Percentiles rank a stretch among this genome's conserved stretches.
Evolutionary conservation across 495 filamentous ascomycete genomes (phyloP).

Genomic region (Penicillium manginii): DNA sequence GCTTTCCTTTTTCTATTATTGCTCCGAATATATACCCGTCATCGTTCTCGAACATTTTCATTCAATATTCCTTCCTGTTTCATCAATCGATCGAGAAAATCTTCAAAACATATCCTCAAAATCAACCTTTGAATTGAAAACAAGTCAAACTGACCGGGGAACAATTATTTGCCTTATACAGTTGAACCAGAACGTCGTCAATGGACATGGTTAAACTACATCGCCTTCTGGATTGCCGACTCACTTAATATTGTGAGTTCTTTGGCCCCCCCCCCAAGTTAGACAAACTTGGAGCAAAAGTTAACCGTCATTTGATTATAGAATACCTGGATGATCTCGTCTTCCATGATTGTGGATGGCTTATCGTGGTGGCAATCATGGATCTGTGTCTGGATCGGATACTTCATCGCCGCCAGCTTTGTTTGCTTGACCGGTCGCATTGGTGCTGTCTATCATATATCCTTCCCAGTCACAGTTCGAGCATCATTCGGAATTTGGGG

Average conservation of each 20-base stretch:
- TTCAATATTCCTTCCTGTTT: background rate
- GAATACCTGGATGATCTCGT: slow-evolving; percentile 98
- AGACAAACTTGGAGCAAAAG: background rate
- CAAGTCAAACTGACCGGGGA: slow-evolving; percentile 22
- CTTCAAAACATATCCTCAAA: no score
- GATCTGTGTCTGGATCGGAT: slow-evolving; percentile 87
- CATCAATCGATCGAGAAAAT: no score
- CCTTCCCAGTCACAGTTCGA: slow-evolving; percentile 78
- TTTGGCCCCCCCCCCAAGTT: background rate
- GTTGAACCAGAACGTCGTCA: slow-evolving; percentile 82
- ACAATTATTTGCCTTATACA: slow-evolving; percentile 22
- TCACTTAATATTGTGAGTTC: slow-evolving; percentile 82
- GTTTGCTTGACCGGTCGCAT: slow-evolving; percentile 81
- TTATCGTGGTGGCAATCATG: slow-evolving; percentile 96
- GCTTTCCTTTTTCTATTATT: background rate
- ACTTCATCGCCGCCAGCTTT: slow-evolving; percentile 74
- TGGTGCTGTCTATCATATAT: slow-evolving; percentile 87
- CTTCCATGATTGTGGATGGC: slow-evolving; percentile 75
- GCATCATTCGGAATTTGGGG: slow-evolving; percentile 88
- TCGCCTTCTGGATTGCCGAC: slow-evolving; percentile 92
- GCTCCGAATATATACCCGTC: background rate
- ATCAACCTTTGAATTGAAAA: background rate
- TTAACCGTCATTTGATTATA: slow-evolving; percentile 20
- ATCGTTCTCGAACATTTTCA: background rate
- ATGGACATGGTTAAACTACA: slow-evolving; percentile 89